Conservation (phyloP, 169 alveolate genomes). For the Plasmodium sp. region DNA sequence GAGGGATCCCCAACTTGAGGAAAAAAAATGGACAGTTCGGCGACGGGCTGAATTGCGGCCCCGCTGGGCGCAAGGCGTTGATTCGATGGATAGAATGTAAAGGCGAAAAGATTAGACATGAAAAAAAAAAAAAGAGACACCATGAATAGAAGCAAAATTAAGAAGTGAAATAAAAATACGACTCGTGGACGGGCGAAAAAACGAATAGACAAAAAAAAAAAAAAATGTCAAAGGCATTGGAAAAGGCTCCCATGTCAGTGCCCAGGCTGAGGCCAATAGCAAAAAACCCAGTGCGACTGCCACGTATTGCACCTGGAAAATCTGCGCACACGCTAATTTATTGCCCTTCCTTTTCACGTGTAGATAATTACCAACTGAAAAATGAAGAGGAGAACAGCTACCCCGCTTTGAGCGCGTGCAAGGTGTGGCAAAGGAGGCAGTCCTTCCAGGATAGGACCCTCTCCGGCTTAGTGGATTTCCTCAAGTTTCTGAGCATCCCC, state of each 20-base stretch:
- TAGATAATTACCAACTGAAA: slow-evolving; percentile 83
- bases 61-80: slow-evolving; percentile 85
- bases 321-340: not conserved
- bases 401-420: slow-evolving; percentile 85
- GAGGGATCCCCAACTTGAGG: not conserved
- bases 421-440: slow-evolving; percentile 86
- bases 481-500: slow-evolving; percentile 82
- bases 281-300: not conserved
- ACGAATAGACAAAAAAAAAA: not conserved
- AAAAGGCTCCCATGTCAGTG: not conserved
- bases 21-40: slow-evolving; percentile 6
- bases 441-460: slow-evolving; percentile 83
- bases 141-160: not conserved
- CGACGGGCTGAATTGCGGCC: slow-evolving; percentile 86
- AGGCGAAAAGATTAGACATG: not conserved
- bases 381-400: slow-evolving; percentile 78
- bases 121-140: not conserved
- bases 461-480: slow-evolving; percentile 82
- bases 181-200: not conserved
- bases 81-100: slow-evolving; percentile 86
- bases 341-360: slow-evolving; percentile 1
- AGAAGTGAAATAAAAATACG: not conserved
- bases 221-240: not conserved
- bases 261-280: not conserved
- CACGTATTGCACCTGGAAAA: not conserved